Evolutionary conservation across 306 rosid species (phyloP).

Genomic region (Macrotyloma uniflorum): DNA sequence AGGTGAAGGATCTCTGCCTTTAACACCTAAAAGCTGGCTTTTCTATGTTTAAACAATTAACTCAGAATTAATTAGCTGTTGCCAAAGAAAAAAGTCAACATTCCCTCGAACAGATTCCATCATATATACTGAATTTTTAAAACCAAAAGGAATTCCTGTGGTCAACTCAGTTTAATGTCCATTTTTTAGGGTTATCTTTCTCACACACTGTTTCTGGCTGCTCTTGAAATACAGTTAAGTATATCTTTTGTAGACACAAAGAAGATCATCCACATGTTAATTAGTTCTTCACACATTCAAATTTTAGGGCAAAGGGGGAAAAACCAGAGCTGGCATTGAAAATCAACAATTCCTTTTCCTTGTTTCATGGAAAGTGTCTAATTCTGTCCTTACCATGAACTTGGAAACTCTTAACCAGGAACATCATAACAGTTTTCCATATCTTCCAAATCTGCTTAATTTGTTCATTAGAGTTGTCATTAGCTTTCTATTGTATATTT

Average conservation of each 20-base stretch:
- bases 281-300: constrained; percentile 26
- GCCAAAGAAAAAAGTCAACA: constrained; percentile 31
- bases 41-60: background rate
- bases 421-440: constrained; percentile 24
- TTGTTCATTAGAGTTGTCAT: background rate
- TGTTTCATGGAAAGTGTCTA: constrained; percentile 48
- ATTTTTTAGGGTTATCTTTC: constrained; percentile 1
- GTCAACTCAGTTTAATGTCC: constrained; percentile 26
- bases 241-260: constrained; percentile 42
- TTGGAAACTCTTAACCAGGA: constrained; percentile 21
- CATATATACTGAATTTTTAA: background rate
- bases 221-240: constrained; percentile 41
- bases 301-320: background rate
- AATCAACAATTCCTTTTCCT: constrained; percentile 43
- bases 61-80: background rate
- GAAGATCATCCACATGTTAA: constrained; percentile 53
- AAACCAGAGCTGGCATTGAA: constrained; percentile 56
- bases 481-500: background rate
- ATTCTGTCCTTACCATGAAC: constrained; percentile 40
- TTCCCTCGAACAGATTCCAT: constrained; percentile 33
- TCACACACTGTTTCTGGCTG: background rate
- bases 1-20: background rate
- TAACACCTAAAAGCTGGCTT: background rate
- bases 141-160: constrained; percentile 16
- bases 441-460: constrained; percentile 13